Evolutionary conservation across 2,329 filamentous ascomycete species (phyloP), one percentile per base, ranked within the genome.

Genomic region (Pseudogymnoascus pannorum): DNA sequence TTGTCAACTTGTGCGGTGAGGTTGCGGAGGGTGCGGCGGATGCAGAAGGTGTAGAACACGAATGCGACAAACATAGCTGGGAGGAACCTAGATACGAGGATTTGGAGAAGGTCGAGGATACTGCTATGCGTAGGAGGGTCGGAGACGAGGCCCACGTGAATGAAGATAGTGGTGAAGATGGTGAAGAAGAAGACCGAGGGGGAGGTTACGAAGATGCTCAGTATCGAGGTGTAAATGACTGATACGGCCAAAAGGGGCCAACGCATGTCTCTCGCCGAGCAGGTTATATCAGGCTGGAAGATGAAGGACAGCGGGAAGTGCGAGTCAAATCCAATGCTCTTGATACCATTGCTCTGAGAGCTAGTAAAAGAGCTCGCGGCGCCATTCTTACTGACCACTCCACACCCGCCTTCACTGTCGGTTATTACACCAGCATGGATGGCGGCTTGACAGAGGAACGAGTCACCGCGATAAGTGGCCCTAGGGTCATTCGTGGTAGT

Each of bases 281-380:
- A 88, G 12, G 81, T 75, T 5, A 91, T 80, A 31, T 81, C 81
- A 4, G 78, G 74, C 4, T 89, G 75, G 67, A 99, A 97, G 16
- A 84, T 84, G 72, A 91, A 97, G 0, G 92, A 87, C 29, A 90
- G 87, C 1, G 94, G 94, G 69, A 99, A 99, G 66, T 91, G 91
- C 0, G 91, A 93, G 64, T 92, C 84, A 71, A 99, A 99, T 4
- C 75, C 81, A 60, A 90, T 79, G 65, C 91, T 96, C 26, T 78
- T 75, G 65, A 97, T 91, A 59, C 88, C 90, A 69, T 95, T 80
- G n/a, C 79, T 80, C 57, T 83, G 81, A 8, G 87, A 86, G 42
- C 82, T 79, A 42, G 80, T 75, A 70, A 86, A 96, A 57, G 81
- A 76, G 60, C 80, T 76, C 61, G 85, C 82, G 60, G 86, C 81